These are phyloP conservation scores for Candida labiduridarum DNA, from an alignment of 1,139 yeast species.

Conservation along the genomic window DNA sequence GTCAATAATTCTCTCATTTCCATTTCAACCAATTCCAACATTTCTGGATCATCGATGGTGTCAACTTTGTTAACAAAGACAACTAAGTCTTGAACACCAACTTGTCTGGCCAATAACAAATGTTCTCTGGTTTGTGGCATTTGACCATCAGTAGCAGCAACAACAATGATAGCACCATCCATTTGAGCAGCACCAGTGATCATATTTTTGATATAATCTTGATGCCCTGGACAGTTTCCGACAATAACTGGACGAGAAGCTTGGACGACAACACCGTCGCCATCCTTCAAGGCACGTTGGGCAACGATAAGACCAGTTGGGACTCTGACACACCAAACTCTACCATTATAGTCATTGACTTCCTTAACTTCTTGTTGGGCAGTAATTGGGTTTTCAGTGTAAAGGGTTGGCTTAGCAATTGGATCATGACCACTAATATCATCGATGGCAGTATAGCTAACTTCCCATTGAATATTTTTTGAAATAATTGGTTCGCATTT, in stretches of 20 bases:
- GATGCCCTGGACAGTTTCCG: conserved; percentile 65
- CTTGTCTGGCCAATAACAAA: conserved; percentile 97
- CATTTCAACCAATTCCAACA: conserved; percentile 99
- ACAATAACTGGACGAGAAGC: neutral
- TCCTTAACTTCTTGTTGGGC: neutral
- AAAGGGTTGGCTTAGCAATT: neutral
- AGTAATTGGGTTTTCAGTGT: neutral
- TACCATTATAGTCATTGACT: conserved; percentile 5
- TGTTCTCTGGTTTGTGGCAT: conserved; percentile 99
- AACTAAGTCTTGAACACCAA: conserved; percentile 96
- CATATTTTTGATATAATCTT: conserved; percentile 98
- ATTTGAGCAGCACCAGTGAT: conserved; percentile 99
- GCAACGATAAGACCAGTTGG: conserved; percentile 8
- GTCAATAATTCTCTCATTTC: conserved; percentile 97
- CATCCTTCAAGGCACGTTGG: conserved; percentile 70
- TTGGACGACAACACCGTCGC: neutral
- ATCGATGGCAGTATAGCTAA: neutral
- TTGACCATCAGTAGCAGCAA: conserved; percentile 98
- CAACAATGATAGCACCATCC: conserved; percentile 99
- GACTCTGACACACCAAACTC: conserved; percentile 10
- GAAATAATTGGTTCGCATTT: neutral
- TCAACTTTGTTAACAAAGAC: conserved; percentile 98
- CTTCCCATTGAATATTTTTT: neutral
- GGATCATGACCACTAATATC: neutral
- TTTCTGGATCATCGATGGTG: conserved; percentile 97